Conservation (phyloP, 305 asterid species). For the Fraxinus greggii region DNA sequence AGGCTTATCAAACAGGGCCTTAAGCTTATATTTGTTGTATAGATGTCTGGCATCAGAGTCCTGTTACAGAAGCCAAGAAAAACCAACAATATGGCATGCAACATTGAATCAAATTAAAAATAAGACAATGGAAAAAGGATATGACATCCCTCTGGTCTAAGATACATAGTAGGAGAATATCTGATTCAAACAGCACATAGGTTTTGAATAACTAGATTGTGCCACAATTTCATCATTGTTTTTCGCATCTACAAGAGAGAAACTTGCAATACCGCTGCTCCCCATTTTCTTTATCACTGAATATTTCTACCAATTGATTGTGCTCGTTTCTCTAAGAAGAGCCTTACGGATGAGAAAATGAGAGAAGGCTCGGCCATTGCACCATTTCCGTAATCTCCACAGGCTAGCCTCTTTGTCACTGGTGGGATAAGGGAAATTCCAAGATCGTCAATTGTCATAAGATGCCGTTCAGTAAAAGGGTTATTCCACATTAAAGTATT, state of each 20-base stretch:
- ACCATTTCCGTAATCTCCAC: conserved; percentile 51
- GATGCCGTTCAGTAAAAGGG: conserved; percentile 46
- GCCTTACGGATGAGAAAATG: conserved; percentile 35
- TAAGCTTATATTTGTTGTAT: too few species aligned
- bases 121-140: not conserved
- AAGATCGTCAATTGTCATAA: conserved; percentile 38
- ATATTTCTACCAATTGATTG: not conserved
- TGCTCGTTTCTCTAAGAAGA: not conserved
- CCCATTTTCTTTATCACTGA: not conserved
- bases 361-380: conserved; percentile 49
- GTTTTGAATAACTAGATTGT: not conserved
- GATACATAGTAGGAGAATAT: not conserved
- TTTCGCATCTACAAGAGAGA: not conserved
- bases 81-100: not conserved
- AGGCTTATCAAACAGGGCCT: too few species aligned
- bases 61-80: not conserved
- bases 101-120: too few species aligned
- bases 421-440: conserved; percentile 49
- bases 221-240: not conserved
- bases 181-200: not conserved
- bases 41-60: too few species aligned
- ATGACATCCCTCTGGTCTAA: not conserved
- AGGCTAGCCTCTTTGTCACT: conserved; percentile 40
- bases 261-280: not conserved
- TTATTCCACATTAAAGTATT: conserved; percentile 51